phyloP scores from a whole-genome alignment of 2,329 filamentous ascomycete species.

The Alternaria rosae region DNA sequence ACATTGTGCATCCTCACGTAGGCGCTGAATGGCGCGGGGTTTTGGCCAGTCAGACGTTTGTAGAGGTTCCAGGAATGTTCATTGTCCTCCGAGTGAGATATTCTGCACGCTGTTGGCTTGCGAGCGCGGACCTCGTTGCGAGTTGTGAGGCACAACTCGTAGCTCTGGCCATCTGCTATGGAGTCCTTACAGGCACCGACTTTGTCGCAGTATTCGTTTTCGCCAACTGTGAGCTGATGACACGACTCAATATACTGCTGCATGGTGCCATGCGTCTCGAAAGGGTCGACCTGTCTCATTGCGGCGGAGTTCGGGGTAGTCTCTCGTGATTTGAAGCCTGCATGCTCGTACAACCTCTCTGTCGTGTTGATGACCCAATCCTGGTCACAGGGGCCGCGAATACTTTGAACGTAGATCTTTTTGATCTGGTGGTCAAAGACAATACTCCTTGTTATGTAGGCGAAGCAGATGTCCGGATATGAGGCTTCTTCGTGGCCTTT shows the following conservation, averaged over 20 bases:
- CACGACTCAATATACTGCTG: constrained; percentile 40
- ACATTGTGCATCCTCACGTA: constrained; percentile 71
- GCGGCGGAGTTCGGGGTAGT: constrained; percentile 40
- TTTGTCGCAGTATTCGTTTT: constrained; percentile 66
- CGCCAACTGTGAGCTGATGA: constrained; percentile 16
- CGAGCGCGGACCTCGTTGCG: constrained; percentile 68
- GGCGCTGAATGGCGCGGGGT: constrained; percentile 85
- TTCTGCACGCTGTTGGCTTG: constrained; percentile 30
- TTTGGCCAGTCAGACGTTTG: constrained; percentile 70
- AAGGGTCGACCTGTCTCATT: constrained; percentile 35
- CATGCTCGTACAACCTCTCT: constrained; percentile 41
- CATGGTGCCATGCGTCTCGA: constrained; percentile 38
- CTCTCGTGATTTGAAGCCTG: constrained; percentile 36
- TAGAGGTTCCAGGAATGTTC: constrained; percentile 72
- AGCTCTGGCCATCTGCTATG: constrained; percentile 80
- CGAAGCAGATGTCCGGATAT: constrained; percentile 74
- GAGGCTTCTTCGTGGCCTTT: constrained; percentile 47
- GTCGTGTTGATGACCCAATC: constrained; percentile 56
- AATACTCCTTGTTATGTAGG: constrained; percentile 78
- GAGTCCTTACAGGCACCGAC: constrained; percentile 74
- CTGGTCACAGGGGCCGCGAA: constrained; percentile 55
- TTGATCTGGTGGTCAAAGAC: constrained; percentile 75
- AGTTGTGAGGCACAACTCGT: constrained; percentile 84
- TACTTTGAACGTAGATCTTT: constrained; percentile 71
- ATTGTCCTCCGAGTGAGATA: constrained; percentile 43